Base-by-base conservation (phyloP, 2,329 filamentous ascomycete species). In the Ceratocystis alfenasii region DNA sequence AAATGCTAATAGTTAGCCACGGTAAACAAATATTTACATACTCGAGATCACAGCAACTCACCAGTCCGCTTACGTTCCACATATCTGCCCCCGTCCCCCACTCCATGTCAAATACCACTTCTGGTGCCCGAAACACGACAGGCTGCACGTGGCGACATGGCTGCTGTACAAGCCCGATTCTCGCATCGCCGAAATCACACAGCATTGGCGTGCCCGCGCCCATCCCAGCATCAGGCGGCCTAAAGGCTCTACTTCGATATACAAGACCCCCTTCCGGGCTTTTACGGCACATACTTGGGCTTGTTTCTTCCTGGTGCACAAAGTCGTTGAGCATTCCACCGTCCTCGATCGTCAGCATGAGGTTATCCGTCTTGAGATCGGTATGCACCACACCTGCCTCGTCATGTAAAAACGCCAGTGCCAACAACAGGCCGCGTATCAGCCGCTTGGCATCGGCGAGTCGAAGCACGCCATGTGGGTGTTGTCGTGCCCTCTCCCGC, bases 331-430 rank as follows among this genome's bases (percentile, higher is more conserved):
- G 55, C 28, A 68, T 63, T 22, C 65, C 59, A 8, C 63, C 65
- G 48, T 68, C 67, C 17, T 68, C 67, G 25, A 68, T 62, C 1
- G 65, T 66, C 45, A 68, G 62, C 67, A 68, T 66, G 25, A 68
- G 45, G 30, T 68, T 68, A 22, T 68, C 67, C 44, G 20, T 66
- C 41, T 68, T 68, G 8, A 68, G 55, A 28, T 68, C 67, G 3
- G 60, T 60, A 45, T 68, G 67, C 22, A 68, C 55, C 33, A 68
- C 46, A 8, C 59, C 36, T 5, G 65, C 65, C 36, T 68, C 67
- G 3, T 55, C 36, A 33, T 68, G 67, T 20, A 68, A 8, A 50
- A 68, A 68, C 22, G 66, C 67, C 15, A 68, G 61, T 15, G 59
- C 64, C 62, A 55, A 57, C 15, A 68, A 57, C 5, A 68, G 22